Conservation (phyloP, 2,329 filamentous ascomycete species). For the Calonectria pauciramosa region DNA sequence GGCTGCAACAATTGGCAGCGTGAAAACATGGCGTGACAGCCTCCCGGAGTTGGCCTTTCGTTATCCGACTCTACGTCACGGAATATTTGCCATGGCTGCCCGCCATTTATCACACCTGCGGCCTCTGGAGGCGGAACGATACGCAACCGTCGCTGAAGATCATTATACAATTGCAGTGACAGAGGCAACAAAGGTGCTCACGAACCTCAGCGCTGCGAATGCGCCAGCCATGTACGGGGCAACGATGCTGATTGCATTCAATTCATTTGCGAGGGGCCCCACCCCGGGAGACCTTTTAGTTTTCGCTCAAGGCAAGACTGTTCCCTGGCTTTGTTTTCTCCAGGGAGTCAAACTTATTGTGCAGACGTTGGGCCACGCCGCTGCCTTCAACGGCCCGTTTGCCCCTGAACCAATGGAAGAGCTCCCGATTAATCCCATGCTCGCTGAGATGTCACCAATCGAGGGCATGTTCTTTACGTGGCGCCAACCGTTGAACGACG, state of each 20-base stretch:
- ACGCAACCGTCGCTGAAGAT: not conserved
- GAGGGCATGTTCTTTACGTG: not conserved
- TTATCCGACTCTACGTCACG: not conserved
- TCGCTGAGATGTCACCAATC: not conserved
- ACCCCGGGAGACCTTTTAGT: not conserved
- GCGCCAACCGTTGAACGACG: not conserved
- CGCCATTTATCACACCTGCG: not conserved
- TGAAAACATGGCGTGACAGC: not conserved
- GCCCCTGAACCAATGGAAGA: not conserved
- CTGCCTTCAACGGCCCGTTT: not conserved
- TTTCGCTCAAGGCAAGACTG: not conserved
- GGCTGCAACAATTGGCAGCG: not conserved
- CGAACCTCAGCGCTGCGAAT: not conserved
- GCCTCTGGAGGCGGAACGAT: not conserved
- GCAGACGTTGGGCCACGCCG: not conserved
- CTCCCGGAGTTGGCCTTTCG: not conserved
- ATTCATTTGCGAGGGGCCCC: slow-evolving; percentile 2
- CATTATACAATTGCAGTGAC: slow-evolving; percentile 5
- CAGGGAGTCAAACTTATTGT: slow-evolving; percentile 4
- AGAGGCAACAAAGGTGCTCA: not conserved
- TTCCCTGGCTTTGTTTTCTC: not conserved
- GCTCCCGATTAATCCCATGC: not conserved
- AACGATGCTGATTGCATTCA: not conserved
- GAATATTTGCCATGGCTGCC: slow-evolving; percentile 7
- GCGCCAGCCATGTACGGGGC: slow-evolving; percentile 11